Evolutionary conservation across 345 rosid genomes (phyloP), one percentile per base, ranked within the genome.

Genomic region (Cardamine resedifolia): DNA sequence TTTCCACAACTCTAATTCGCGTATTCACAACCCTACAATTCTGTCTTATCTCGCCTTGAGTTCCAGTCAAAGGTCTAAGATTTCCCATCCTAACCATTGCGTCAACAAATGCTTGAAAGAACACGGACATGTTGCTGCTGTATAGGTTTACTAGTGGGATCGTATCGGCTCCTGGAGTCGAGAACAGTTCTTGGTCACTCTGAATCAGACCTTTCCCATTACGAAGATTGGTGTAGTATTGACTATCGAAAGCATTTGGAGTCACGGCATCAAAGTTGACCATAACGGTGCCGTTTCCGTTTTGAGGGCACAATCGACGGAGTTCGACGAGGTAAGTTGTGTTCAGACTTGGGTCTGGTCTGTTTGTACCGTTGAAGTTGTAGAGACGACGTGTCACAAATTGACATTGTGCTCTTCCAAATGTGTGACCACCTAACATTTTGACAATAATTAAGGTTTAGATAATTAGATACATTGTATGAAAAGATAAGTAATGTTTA

Each of bases 351-450:
- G 87, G 89, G 61, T 88, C 95, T 3, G 91, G 84, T 18, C 48
- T 56, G 10, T 68, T 75, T 2, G 83, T 80, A 44, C 11, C 6
- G 31, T 16, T 85, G 76, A 86, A 88, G 66, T 85, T 71, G 79
- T 76, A 86, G 5, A 88, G 76, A 1, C 95, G 81, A 9, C 9
- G 14, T 1, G 3, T 4, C 58, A 88, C 84, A 5, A 75, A 74
- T 14, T 36, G 30, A 24, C 91, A 88, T 52, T 66, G 81, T 14
- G 89, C 86, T 66, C 82, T 62, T 23, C 95, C 95, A 76, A 86
- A 85, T 11, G 95, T 88, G 78, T 88, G 91, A 15, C 78, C 95
- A 61, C 95, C 91, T 88, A 71, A 11, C 73, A 53, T 68, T 67
- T 51, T 14, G 47, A 66, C 21, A 34, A 12, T 28, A 72, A 66